Base-by-base conservation (phyloP, 2,329 filamentous ascomycete species). In the Calcarisporium arbuscula region DNA sequence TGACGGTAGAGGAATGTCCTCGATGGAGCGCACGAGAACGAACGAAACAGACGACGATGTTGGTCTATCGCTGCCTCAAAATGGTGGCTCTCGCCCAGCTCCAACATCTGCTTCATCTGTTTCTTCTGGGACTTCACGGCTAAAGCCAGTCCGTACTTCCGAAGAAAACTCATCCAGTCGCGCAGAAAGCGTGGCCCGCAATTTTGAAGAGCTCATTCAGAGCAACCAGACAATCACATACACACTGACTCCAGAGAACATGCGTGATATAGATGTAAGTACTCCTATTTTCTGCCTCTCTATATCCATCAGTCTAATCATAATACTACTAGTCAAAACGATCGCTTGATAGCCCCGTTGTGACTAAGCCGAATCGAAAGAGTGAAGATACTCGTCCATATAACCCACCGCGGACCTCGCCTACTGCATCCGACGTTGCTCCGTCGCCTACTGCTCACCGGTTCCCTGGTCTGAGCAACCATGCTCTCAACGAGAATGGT, bases 141-240 rank as follows among this genome's bases (percentile, higher is more conserved):
- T 73, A 31, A 75, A 73, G 52, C 57, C 68, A 7, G 58, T 72
- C 4, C 67, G 74, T 25, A 72, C 65, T 5, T 80, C 77, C 0
- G 76, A 82, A 43, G 77, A 81, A 12, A 72, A 66, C 45, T 55
- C 51, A 21, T 58, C 58, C 14, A 67, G 52, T 37, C 65, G 62
- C 6, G 60, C 65, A 6, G 74, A 76, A 29, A 74, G 80, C 38
- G 74, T 81, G 31, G 73, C 76, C 8, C 76, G 73, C 30, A 78
- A 83, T 47, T 82, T 92, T 49, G 85, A 92, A 51, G 74, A 88
- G 47, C 67, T 90, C 32, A 89, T 92, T 42, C 77, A 85, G 37
- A 88, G 85, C 55, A 82, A 87, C 47, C 77, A 88, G 52, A 90
- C 85, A 2, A 80, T 90, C 28, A 85, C 85, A 48, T 90, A 83